Percentiles rank a stretch among this genome's conserved stretches.
These are phyloP conservation scores for Thalassia testudinum DNA, from an alignment of 116 monocot genomes.

Conservation along the genomic window DNA sequence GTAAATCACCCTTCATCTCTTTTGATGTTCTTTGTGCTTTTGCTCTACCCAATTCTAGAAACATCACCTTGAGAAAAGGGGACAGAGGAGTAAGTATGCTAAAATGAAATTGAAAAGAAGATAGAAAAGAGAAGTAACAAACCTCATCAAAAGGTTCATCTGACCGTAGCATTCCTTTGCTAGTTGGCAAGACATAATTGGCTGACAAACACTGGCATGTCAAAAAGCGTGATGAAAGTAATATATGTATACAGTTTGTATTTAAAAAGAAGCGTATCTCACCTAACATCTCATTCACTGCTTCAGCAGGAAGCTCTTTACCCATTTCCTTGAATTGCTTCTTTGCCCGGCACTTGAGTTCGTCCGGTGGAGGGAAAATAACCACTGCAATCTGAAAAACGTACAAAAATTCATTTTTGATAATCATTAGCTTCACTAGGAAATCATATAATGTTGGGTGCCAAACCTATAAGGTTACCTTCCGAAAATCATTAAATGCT, in stretches of 20 bases:
- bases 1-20: slow-evolving; percentile 44
- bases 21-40: slow-evolving; percentile 31
- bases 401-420: neutral
- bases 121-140: neutral
- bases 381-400: slow-evolving; percentile 47
- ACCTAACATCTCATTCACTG: slow-evolving; percentile 78
- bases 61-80: slow-evolving; percentile 36
- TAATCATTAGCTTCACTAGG: neutral
- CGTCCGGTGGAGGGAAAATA: slow-evolving; percentile 38
- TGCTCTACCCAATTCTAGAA: slow-evolving; percentile 31
- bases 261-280: neutral
- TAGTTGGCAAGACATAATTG: slow-evolving; percentile 41
- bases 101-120: neutral
- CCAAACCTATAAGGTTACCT: slow-evolving; percentile 14
- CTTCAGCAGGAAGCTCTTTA: slow-evolving; percentile 75
- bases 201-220: slow-evolving; percentile 18
- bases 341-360: slow-evolving; percentile 32
- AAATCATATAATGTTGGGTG: neutral
- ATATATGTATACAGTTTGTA: neutral
- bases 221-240: neutral
- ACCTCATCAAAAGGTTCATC: slow-evolving; percentile 63
- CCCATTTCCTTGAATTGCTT: slow-evolving; percentile 60
- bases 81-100: neutral
- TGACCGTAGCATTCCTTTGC: slow-evolving; percentile 33
- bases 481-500: slow-evolving; percentile 30